Base-by-base conservation (phyloP, 495 filamentous ascomycete genomes). In the Neurospora sp. region DNA sequence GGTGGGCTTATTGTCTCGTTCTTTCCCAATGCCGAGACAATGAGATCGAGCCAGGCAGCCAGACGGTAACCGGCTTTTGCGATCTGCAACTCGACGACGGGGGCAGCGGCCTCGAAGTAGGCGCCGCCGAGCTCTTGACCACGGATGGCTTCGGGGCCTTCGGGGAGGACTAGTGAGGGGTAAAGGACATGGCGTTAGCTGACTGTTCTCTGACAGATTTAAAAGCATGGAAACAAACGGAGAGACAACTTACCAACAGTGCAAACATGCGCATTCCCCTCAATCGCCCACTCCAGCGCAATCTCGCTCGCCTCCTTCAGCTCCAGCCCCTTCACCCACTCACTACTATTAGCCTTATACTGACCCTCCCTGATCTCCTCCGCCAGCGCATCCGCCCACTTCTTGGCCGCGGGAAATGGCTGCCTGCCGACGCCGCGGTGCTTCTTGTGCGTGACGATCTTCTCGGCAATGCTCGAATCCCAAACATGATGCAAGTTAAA, bases 61-160 rank as follows among this genome's bases (percentile, higher is more conserved):
- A 92, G 78, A 31, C 92, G 87, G 75, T 90, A 94, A 12, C 92
- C 92, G 11, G 89, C 92, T 78, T 89, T 91, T 3, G 92, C 92
- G 76, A 97, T 86, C 81, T 92, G 89, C 75, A 89, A 74, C 83
- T 95, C 89, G 48, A 96, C 84, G 66, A 91, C 86, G 23, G 86
- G 87, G 20, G 96, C 82, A 16, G 90, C 88, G 20, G 83, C 83
- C 66, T 90, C 82, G 77, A 90, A 91, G 81, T 94, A 94, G 8
- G 82, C 81, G 0, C 85, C 85, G 70, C 85, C 85, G 31, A 93
- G 79, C 77, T 93, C 91, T 76, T 87, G 79, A 7, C 85, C 87
- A 3, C 77, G 76, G 38, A 92, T 86, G 10, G 83, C 86, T 4
- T 82, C 77, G 5, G 84, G 82, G 2, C 88, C 90, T 20, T 85